A percentile compares a stretch with the other conserved stretches of the same genome.
phyloP scores from a whole-genome alignment of 179 eudicot genomes.

The Silene vulgaris region DNA sequence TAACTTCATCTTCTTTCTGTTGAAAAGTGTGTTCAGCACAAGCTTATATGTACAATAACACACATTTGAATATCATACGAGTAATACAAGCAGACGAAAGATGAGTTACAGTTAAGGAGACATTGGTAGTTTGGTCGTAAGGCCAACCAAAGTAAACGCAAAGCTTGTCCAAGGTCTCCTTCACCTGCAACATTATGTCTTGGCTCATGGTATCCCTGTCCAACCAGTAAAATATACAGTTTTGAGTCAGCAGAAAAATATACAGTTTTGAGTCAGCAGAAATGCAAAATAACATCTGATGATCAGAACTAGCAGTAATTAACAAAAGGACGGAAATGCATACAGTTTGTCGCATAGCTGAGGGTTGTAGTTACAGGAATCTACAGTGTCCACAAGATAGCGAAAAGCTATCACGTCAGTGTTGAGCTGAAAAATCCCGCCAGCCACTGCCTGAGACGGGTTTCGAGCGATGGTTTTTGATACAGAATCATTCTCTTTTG shows the following conservation, averaged over 20 bases:
- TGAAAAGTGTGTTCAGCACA: not conserved
- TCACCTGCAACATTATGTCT: slow-evolving; percentile 16
- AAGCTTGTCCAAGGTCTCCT: slow-evolving; percentile 15
- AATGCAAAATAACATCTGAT: not conserved
- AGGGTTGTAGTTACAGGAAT: slow-evolving; percentile 45
- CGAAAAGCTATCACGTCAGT: slow-evolving; percentile 35
- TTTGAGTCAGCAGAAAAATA: too few relatives aligned
- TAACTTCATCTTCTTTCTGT: slow-evolving; percentile 52
- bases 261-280: too few relatives aligned
- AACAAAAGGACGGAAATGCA: not conserved
- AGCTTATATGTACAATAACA: not conserved
- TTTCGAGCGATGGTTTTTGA: not conserved
- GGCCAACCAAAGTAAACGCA: slow-evolving; percentile 16
- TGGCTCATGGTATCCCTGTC: slow-evolving; percentile 15
- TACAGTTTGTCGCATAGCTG: slow-evolving; percentile 46
- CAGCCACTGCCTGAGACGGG: not conserved
- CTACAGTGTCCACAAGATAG: slow-evolving; percentile 41
- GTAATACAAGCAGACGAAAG: not conserved
- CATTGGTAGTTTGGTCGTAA: slow-evolving; percentile 5
- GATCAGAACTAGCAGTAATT: not conserved
- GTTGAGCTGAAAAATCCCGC: not conserved
- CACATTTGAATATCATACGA: not conserved
- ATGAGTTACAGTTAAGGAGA: not conserved
- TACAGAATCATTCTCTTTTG: not conserved
- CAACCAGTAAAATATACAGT: not conserved